Percentiles rank a stretch among this genome's conserved stretches.
Evolutionary conservation across 2,329 filamentous ascomycete genomes (phyloP).

Genomic region (Botrytis byssoidea): DNA sequence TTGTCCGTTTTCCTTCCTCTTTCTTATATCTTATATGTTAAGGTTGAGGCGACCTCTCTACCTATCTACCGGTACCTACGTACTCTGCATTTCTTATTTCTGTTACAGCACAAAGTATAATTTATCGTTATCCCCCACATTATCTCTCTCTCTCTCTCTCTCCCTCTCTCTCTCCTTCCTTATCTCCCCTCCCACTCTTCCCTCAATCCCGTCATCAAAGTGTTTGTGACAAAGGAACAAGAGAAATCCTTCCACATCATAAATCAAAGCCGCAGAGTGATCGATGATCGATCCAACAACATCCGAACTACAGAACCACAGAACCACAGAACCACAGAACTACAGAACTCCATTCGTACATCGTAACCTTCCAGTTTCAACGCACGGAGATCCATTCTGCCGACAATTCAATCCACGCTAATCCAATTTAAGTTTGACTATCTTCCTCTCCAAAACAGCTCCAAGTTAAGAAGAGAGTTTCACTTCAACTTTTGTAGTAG

Average conservation of each 20-base stretch:
- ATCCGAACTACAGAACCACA: background rate
- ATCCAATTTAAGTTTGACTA: background rate
- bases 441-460: slow-evolving; percentile 1
- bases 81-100: background rate
- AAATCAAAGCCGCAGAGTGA: slow-evolving; percentile 1
- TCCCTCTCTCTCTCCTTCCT: background rate
- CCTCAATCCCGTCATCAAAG: background rate
- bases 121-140: background rate
- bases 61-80: background rate
- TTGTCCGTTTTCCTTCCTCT: background rate
- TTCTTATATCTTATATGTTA: background rate
- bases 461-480: slow-evolving; percentile 11
- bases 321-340: background rate
- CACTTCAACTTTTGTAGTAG: slow-evolving; percentile 1
- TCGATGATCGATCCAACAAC: background rate
- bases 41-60: background rate
- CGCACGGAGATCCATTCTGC: slow-evolving; percentile 2
- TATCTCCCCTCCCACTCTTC: background rate
- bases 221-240: background rate
- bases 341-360: background rate
- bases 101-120: background rate
- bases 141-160: background rate
- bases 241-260: background rate
- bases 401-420: slow-evolving; percentile 1
- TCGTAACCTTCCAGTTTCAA: background rate